phyloP scores from a whole-genome alignment of 768 basidiomycete genomes.

The Mycena belliarum region DNA sequence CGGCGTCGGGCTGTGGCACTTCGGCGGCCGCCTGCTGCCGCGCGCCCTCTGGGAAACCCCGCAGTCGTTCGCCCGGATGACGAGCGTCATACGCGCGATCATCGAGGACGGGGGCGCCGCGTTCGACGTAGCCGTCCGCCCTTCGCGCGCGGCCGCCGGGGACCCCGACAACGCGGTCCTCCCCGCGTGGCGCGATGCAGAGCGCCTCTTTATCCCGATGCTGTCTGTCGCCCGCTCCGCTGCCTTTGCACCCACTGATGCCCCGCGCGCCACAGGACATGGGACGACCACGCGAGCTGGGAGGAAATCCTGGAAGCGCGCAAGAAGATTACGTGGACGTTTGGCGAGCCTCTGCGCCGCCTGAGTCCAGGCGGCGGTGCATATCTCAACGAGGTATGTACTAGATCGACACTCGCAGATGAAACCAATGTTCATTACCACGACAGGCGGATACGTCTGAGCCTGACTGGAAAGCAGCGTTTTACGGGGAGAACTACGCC shows the following conservation, averaged over 20 bases:
- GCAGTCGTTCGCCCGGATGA: background rate
- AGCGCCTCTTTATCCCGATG: conserved; percentile 14
- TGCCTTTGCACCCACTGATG: background rate
- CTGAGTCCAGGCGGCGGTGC: conserved; percentile 21
- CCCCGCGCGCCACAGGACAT: background rate
- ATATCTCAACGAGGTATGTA: conserved; percentile 21
- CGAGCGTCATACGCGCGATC: background rate
- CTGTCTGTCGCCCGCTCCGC: background rate
- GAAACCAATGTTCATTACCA: background rate
- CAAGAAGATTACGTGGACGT: conserved; percentile 6
- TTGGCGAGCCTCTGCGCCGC: conserved; percentile 9
- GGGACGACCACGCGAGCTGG: conserved; percentile 19
- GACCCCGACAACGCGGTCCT: conserved; percentile 20
- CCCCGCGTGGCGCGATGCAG: conserved; percentile 20
- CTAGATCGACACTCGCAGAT: too few relatives aligned
- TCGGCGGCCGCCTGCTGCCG: conserved; percentile 7
- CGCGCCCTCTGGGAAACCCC: background rate
- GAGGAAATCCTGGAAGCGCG: conserved; percentile 10
- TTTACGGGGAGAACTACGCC: conserved; percentile 21
- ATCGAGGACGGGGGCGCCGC: conserved; percentile 1
- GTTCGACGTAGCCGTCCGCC: conserved; percentile 2
- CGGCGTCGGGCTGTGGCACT: conserved; percentile 5
- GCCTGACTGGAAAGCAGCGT: conserved; percentile 21
- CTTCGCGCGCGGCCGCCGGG: background rate
- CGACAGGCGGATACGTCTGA: conserved; percentile 21